phyloP scores from a whole-genome alignment of 768 basidiomycete species.

The Mycena olivaceomarginata region DNA sequence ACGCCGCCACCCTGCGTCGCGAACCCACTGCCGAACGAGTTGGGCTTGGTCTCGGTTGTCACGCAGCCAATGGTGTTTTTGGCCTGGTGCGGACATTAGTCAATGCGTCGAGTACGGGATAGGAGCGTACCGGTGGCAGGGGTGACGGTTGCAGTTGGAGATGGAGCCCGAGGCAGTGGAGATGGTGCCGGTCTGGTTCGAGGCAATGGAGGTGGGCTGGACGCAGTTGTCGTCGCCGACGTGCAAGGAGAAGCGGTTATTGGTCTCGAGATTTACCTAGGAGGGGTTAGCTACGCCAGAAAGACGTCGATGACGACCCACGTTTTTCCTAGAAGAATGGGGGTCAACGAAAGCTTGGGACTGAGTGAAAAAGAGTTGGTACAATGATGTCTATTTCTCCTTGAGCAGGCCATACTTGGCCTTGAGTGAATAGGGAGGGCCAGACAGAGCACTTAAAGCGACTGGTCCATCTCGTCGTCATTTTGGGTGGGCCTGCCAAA shows the following conservation, averaged over 20 bases:
- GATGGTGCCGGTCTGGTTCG: slow-evolving; percentile 47
- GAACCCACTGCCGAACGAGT: slow-evolving; percentile 51
- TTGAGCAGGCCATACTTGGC: slow-evolving; percentile 60
- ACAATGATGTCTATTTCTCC: slow-evolving; percentile 81
- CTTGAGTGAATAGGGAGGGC: slow-evolving; percentile 40
- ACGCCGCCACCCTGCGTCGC: slow-evolving; percentile 71
- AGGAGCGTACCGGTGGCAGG: slow-evolving; percentile 29
- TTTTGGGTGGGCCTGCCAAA: too few species aligned
- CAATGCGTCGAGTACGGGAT: too few species aligned
- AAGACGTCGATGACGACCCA: background rate
- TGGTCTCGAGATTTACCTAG: slow-evolving; percentile 48
- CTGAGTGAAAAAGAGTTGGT: background rate
- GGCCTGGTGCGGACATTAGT: background rate
- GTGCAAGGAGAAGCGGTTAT: slow-evolving; percentile 78
- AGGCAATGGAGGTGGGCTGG: slow-evolving; percentile 49
- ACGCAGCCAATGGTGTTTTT: slow-evolving; percentile 53
- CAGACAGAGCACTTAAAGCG: slow-evolving; percentile 42
- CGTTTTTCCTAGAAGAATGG: slow-evolving; percentile 27
- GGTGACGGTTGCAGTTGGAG: slow-evolving; percentile 39
- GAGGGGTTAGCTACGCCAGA: background rate
- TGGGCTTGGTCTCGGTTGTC: slow-evolving; percentile 52
- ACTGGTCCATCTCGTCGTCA: too few species aligned
- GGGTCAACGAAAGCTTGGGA: background rate
- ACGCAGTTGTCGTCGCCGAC: slow-evolving; percentile 61
- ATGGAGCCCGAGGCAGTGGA: slow-evolving; percentile 45